These are phyloP conservation scores for Diaporthe nobilis DNA, from an alignment of 2,329 filamentous ascomycete species.

Conservation along the genomic window DNA sequence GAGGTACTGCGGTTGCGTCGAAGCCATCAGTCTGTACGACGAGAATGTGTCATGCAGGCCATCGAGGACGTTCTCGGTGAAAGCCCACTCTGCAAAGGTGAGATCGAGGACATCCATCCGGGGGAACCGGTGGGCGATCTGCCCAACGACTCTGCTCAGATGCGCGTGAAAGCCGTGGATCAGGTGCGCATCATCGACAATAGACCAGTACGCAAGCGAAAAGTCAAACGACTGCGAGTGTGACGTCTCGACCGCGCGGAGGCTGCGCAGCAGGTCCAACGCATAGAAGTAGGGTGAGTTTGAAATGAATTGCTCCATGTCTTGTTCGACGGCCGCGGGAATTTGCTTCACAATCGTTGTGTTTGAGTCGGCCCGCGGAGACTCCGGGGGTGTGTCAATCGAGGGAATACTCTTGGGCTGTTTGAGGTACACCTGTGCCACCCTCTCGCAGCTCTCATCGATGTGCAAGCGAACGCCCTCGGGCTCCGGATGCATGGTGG, in stretches of 20 bases:
- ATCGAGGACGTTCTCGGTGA: conserved; percentile 51
- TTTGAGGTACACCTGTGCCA: conserved; percentile 50
- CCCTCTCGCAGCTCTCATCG: conserved; percentile 54
- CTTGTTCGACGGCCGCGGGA: conserved; percentile 46
- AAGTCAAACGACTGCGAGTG: conserved; percentile 46
- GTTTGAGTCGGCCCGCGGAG: neutral
- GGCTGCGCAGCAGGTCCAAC: conserved; percentile 49
- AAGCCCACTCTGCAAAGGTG: conserved; percentile 48
- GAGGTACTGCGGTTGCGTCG: conserved; percentile 44
- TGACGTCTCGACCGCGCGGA: conserved; percentile 42
- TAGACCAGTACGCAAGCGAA: conserved; percentile 42
- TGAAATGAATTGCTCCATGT: conserved; percentile 50
- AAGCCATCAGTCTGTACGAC: conserved; percentile 48
- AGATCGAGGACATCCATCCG: conserved; percentile 57
- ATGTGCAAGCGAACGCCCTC: conserved; percentile 41
- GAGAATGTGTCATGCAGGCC: conserved; percentile 51
- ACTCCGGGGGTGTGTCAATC: conserved; percentile 26
- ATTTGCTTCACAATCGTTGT: too few relatives aligned
- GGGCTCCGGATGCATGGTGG: conserved; percentile 37
- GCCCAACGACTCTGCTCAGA: conserved; percentile 51
- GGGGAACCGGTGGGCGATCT: conserved; percentile 57
- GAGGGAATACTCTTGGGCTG: neutral
- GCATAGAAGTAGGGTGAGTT: conserved; percentile 50
- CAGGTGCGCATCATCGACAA: conserved; percentile 51
- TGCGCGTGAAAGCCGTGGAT: conserved; percentile 52